phyloP scores from a whole-genome alignment of 1,284 basidiomycete genomes.

The Vanrija sp. region DNA sequence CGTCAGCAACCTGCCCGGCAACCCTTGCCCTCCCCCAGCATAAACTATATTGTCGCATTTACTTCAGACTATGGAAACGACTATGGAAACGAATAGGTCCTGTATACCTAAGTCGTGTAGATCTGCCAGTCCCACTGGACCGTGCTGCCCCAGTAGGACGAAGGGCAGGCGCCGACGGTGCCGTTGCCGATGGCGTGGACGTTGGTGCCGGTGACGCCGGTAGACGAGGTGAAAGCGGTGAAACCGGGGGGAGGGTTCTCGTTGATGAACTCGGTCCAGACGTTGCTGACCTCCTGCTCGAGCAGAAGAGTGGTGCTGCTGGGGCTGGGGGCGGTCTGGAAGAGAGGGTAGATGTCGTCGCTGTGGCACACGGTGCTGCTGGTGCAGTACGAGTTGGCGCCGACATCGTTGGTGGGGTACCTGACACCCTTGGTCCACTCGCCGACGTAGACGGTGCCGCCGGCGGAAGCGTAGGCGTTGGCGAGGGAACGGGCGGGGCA shows the following conservation, averaged over 20 bases:
- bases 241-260: constrained; percentile 16
- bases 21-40: too few species aligned
- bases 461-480: constrained; percentile 60
- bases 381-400: constrained; percentile 9
- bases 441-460: constrained; percentile 66
- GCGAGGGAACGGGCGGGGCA: constrained; percentile 69
- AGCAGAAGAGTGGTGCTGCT: constrained; percentile 2
- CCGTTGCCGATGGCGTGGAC: constrained; percentile 19
- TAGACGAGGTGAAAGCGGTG: not conserved
- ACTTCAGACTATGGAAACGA: too few species aligned
- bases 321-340: constrained; percentile 20
- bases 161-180: constrained; percentile 19
- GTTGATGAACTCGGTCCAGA: constrained; percentile 34
- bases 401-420: constrained; percentile 59
- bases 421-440: constrained; percentile 63
- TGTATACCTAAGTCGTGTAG: constrained; percentile 1
- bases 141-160: constrained; percentile 27
- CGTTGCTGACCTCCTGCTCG: constrained; percentile 13
- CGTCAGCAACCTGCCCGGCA: too few species aligned
- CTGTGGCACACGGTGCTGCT: constrained; percentile 35
- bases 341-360: constrained; percentile 38
- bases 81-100: too few species aligned
- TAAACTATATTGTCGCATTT: too few species aligned
- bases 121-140: constrained; percentile 38
- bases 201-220: not conserved